Evolutionary conservation across 345 rosid species (phyloP).

Genomic region (Bruguiera gymnorhiza): DNA sequence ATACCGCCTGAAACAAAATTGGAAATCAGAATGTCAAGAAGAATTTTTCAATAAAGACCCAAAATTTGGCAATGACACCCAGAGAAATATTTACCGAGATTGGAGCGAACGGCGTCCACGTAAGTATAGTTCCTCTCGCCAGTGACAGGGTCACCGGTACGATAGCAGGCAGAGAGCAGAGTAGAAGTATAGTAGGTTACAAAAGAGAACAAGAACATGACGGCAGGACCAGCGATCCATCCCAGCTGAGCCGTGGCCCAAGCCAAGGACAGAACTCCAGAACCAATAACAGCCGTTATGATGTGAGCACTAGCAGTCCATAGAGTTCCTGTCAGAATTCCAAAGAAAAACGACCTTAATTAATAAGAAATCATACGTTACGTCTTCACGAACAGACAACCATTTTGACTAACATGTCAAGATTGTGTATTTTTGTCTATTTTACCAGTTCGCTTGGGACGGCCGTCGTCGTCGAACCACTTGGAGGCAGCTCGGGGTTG

Average conservation of each 20-base stretch:
- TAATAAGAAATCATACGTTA: neutral
- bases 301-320: slow-evolving; percentile 71
- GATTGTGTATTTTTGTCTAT: neutral
- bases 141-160: slow-evolving; percentile 46
- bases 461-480: slow-evolving; percentile 69
- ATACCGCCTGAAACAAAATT: slow-evolving; percentile 44
- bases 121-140: slow-evolving; percentile 65
- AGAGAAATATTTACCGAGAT: slow-evolving; percentile 39
- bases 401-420: neutral
- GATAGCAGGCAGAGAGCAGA: slow-evolving; percentile 54
- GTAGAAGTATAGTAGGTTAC: slow-evolving; percentile 59
- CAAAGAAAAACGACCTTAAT: neutral
- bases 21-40: neutral
- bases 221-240: slow-evolving; percentile 57
- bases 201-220: slow-evolving; percentile 51
- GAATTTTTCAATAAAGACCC: neutral
- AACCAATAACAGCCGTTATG: slow-evolving; percentile 71
- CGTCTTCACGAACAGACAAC: neutral
- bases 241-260: slow-evolving; percentile 69
- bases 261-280: slow-evolving; percentile 61
- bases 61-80: neutral
- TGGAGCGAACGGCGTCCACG: slow-evolving; percentile 53
- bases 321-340: slow-evolving; percentile 35
- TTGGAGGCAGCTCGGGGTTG: slow-evolving; percentile 43
- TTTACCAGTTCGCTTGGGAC: slow-evolving; percentile 66